Evolutionary conservation across 2,329 filamentous ascomycete genomes (phyloP), one percentile per base, ranked within the genome.

Genomic region (Aspergillus phoenicis): DNA sequence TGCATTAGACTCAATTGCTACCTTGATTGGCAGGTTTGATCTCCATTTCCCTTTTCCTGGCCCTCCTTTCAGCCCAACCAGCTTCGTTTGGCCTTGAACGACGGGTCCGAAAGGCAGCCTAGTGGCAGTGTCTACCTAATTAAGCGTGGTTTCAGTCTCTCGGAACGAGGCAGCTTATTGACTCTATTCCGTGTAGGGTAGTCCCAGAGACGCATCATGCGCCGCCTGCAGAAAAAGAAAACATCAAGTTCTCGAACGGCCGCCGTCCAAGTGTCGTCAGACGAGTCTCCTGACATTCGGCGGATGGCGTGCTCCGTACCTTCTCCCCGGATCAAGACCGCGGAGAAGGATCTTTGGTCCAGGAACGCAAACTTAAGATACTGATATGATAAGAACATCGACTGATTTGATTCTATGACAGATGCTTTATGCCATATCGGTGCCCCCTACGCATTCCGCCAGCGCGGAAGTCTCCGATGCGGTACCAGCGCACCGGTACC

Each of bases 251-350:
- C 57, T 57, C 57, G 59, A 62, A 60, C 58, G 49, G 47, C 47
- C 47, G 26, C 26, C 10, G 4, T 24, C 24, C 22, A 15, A 49
- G 22, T 49, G 15, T 17, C 7, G 26, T 33, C 26, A 28, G 26
- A 28, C 47, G 24, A 54, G 61, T 58, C 60, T 60, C 52, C 60
- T 62, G 57, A 62, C 57, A 57, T 45, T 58, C 60, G 57, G 49
- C 8, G 56, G 39, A 36, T 59, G 60, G 57, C 61, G 45, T 24
- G 52, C 61, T 62, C 61, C 61, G 58, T 49, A 24, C 20, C 45
- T 43, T 53, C 59, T 62, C 61, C 57, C 61, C 57, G 53, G 53
- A 26, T 53, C 49, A 45, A 38, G 39, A 57, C 61, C 61, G 61
- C 58, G 61, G 61, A 62, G 61, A 62, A 62, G 53, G 52, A 47